These are phyloP conservation scores for Chlorella sp. DNA, from an alignment of 139 green algal genomes.

Conservation along the genomic window DNA sequence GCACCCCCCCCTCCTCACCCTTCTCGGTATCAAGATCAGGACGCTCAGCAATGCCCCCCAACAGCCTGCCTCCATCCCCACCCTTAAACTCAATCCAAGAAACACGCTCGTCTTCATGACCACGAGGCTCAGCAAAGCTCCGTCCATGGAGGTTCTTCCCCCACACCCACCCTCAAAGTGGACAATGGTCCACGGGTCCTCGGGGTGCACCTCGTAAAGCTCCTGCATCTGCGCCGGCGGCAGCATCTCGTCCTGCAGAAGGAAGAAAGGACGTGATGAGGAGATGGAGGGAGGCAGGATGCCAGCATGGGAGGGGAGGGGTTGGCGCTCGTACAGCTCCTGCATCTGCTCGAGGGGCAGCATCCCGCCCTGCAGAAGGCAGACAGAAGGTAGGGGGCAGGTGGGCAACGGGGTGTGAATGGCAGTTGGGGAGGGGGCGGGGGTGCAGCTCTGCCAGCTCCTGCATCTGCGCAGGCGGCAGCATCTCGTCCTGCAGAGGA, in stretches of 20 bases:
- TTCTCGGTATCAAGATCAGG: too few relatives aligned
- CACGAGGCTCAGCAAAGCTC: too few relatives aligned
- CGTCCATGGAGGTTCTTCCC: too few relatives aligned
- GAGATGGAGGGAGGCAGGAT: too few relatives aligned
- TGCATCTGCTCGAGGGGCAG: conserved; percentile 79
- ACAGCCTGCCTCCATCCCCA: not conserved
- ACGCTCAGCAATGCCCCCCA: too few relatives aligned
- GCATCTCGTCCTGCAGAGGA: conserved; percentile 80
- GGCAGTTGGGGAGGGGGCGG: too few relatives aligned
- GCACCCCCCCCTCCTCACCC: not conserved
- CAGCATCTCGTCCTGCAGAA: conserved; percentile 85
- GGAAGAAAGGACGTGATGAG: too few relatives aligned
- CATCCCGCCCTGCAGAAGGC: conserved; percentile 85
- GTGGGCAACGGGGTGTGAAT: too few relatives aligned
- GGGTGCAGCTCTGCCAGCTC: conserved; percentile 57
- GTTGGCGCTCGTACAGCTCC: conserved; percentile 57
- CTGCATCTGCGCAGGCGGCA: conserved; percentile 78
- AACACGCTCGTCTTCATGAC: too few relatives aligned
- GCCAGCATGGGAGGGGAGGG: too few relatives aligned
- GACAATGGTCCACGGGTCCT: conserved; percentile 49
- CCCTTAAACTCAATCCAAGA: not conserved
- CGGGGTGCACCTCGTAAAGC: conserved; percentile 55
- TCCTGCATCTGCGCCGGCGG: conserved; percentile 75
- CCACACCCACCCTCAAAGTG: conserved; percentile 57
- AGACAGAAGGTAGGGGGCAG: too few relatives aligned